Conservation (phyloP, 768 basidiomycete species). For the Podaxis rugospora region DNA sequence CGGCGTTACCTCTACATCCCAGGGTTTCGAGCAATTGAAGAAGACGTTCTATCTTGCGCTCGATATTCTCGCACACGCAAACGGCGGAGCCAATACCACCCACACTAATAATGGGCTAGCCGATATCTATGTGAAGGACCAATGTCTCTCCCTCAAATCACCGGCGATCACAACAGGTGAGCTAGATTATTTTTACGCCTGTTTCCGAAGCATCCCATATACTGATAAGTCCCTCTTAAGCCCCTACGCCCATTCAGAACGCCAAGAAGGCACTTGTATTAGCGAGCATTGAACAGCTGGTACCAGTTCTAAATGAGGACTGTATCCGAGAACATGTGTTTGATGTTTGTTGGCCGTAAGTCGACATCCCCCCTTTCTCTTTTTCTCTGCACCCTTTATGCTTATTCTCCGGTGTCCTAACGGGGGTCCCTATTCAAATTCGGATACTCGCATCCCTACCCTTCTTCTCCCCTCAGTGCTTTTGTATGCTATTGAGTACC, state of each 20-base stretch:
- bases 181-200: background rate
- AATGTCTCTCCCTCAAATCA: slow-evolving; percentile 21
- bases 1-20: slow-evolving; percentile 52
- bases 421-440: background rate
- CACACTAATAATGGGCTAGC: slow-evolving; percentile 15
- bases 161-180: slow-evolving; percentile 19
- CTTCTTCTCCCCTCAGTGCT: background rate
- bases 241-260: slow-evolving; percentile 12
- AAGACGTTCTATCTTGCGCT: slow-evolving; percentile 73
- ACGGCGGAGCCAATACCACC: slow-evolving; percentile 20
- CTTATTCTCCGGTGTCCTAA: background rate
- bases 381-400: slow-evolving; percentile 2
- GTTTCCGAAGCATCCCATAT: background rate
- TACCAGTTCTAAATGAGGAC: slow-evolving; percentile 51
- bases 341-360: slow-evolving; percentile 64
- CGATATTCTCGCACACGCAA: slow-evolving; percentile 54
- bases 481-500: background rate
- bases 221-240: background rate
- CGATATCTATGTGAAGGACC: slow-evolving; percentile 24
- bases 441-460: background rate
- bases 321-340: slow-evolving; percentile 55
- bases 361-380: slow-evolving; percentile 11
- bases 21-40: slow-evolving; percentile 68
- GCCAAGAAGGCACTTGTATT: slow-evolving; percentile 61
- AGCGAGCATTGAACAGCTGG: slow-evolving; percentile 74